Percentiles rank a stretch among this genome's conserved stretches.
These are phyloP conservation scores for Amphicarpaea edgeworthii DNA, from an alignment of 306 rosid species.

Conservation along the genomic window DNA sequence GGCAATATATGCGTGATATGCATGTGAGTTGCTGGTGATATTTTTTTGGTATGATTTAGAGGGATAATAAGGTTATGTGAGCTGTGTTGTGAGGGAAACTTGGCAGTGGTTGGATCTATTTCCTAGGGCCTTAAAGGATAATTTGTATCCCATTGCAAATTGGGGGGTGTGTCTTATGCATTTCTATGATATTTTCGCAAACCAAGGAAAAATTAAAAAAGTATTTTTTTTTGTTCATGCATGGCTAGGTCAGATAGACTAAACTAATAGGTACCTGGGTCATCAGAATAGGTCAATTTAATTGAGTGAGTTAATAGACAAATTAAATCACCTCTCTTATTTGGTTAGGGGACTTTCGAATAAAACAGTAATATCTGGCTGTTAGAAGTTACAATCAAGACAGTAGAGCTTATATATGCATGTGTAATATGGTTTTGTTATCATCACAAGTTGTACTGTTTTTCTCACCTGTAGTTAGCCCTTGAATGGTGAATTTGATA, in stretches of 20 bases:
- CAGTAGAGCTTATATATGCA: background rate
- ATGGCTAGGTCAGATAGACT: background rate
- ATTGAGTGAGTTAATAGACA: background rate
- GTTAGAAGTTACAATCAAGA: background rate
- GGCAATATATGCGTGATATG: background rate
- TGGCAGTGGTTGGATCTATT: constrained; percentile 2
- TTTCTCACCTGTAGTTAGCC: background rate
- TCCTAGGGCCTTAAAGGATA: constrained; percentile 1
- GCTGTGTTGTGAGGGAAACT: background rate
- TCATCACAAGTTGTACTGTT: background rate
- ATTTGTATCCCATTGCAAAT: background rate
- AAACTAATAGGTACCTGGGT: background rate
- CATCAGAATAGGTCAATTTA: background rate
- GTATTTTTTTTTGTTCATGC: background rate
- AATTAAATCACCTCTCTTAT: background rate
- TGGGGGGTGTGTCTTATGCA: constrained; percentile 3
- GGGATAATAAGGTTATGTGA: background rate
- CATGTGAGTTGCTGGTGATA: background rate
- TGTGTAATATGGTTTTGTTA: background rate
- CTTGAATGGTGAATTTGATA: background rate
- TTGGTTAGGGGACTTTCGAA: constrained; percentile 5
- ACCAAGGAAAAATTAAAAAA: background rate
- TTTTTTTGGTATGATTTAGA: background rate
- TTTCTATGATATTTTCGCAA: background rate
- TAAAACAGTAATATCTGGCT: background rate